phyloP scores from a whole-genome alignment of 208 protist genomes.

The Trypanosoma cruzi region DNA sequence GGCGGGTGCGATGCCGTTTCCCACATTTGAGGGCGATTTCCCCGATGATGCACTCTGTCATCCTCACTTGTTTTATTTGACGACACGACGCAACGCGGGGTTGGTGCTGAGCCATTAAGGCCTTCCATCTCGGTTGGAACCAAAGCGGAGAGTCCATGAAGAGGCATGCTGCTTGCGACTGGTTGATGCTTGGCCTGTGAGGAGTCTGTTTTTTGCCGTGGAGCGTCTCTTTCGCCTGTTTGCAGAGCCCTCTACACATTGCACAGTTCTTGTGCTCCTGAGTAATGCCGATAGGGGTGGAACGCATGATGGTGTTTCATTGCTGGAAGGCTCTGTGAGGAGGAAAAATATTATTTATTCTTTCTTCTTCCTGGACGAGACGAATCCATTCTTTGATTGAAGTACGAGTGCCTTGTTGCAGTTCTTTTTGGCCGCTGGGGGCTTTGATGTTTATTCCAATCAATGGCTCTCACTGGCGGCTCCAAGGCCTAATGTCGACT shows the following conservation, averaged over 20 bases:
- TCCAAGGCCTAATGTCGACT: slow-evolving; percentile 70
- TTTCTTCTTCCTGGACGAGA: slow-evolving; percentile 45
- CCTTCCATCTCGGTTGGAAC: slow-evolving; percentile 52
- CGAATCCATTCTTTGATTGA: slow-evolving; percentile 37
- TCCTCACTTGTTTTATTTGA: slow-evolving; percentile 42
- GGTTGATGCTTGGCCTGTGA: slow-evolving; percentile 59
- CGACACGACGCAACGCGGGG: slow-evolving; percentile 53
- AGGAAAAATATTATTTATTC: slow-evolving; percentile 90
- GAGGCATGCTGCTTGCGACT: slow-evolving; percentile 47
- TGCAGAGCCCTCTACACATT: slow-evolving; percentile 64
- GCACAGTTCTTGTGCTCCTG: slow-evolving; percentile 71
- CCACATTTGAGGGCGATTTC: slow-evolving; percentile 27
- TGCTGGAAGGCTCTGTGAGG: slow-evolving; percentile 70
- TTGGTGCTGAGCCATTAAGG: slow-evolving; percentile 45
- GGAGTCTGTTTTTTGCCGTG: slow-evolving; percentile 50
- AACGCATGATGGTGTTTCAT: slow-evolving; percentile 52
- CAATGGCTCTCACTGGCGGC: slow-evolving; percentile 78
- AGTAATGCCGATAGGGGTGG: slow-evolving; percentile 47
- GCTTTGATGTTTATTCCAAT: slow-evolving; percentile 80
- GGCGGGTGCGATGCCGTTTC: slow-evolving; percentile 42
- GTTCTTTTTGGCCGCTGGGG: slow-evolving; percentile 75
- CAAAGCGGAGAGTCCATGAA: slow-evolving; percentile 65
- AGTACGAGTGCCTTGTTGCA: slow-evolving; percentile 65
- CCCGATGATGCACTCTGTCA: slow-evolving; percentile 20
- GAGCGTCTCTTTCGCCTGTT: slow-evolving; percentile 69